These are phyloP conservation scores for Hypoxylon sp. DNA, from an alignment of 2,329 filamentous ascomycete species.

Conservation along the genomic window DNA sequence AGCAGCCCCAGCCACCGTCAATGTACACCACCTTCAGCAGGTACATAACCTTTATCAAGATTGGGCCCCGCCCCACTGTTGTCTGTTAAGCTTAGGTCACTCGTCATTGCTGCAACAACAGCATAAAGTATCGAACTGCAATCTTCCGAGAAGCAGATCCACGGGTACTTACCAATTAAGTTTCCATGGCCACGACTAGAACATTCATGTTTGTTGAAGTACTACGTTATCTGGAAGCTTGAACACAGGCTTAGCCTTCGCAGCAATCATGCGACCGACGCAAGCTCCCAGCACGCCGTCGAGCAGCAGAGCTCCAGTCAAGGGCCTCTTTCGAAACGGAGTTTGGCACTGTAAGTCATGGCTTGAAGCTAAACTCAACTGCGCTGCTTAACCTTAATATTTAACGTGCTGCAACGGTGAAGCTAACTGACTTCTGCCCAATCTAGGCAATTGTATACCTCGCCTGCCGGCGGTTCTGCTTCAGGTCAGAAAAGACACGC, in stretches of 20 bases:
- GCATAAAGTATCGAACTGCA: constrained; percentile 10
- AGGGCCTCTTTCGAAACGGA: constrained; percentile 54
- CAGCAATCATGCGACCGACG: constrained; percentile 31
- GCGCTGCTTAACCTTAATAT: neutral
- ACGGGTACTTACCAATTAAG: constrained; percentile 4
- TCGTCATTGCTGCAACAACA: constrained; percentile 26
- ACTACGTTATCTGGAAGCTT: neutral
- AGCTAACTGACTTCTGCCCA: constrained; percentile 13
- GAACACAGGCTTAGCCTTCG: neutral
- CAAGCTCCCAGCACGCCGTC: constrained; percentile 36
- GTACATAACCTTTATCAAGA: constrained; percentile 14
- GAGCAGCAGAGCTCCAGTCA: constrained; percentile 45
- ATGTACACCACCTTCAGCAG: constrained; percentile 7
- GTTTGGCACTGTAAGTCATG: constrained; percentile 59
- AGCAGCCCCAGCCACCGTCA: constrained; percentile 24
- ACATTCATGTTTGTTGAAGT: constrained; percentile 7
- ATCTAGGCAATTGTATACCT: constrained; percentile 65
- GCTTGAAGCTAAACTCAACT: constrained; percentile 1
- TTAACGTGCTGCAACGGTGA: neutral
- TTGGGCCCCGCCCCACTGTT: constrained; percentile 9
- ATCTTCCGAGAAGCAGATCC: constrained; percentile 3
- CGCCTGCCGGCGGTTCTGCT: constrained; percentile 65
- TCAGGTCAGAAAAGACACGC: constrained; percentile 64
- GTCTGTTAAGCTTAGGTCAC: constrained; percentile 7
- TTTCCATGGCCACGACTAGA: neutral